These are phyloP conservation scores for Iris macrosiphon DNA, from an alignment of 106 monocot species.

Conservation along the genomic window DNA sequence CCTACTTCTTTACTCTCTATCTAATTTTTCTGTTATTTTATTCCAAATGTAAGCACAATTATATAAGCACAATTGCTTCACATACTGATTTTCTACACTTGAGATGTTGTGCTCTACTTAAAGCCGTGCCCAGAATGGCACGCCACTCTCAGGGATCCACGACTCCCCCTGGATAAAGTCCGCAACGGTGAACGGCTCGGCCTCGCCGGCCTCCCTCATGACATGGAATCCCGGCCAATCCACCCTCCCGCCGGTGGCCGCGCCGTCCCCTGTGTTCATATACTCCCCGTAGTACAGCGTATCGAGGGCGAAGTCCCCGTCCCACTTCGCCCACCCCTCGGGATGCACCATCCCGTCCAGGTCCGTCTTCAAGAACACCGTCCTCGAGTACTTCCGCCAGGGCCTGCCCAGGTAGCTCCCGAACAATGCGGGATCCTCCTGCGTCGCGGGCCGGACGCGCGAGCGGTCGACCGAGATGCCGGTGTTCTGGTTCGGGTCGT, in stretches of 20 bases:
- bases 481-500: slow-evolving; percentile 4
- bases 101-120: too few relatives aligned
- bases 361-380: slow-evolving; percentile 4
- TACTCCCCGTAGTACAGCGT: slow-evolving; percentile 20
- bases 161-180: slow-evolving; percentile 9
- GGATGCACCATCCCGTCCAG: slow-evolving; percentile 9
- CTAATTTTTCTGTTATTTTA: too few relatives aligned
- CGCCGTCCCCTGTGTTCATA: slow-evolving; percentile 7
- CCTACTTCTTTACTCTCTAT: too few relatives aligned
- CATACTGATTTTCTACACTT: too few relatives aligned
- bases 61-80: too few relatives aligned
- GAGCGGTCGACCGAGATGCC: slow-evolving; percentile 12
- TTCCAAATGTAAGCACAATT: too few relatives aligned
- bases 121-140: slow-evolving; percentile 7
- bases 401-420: slow-evolving; percentile 24
- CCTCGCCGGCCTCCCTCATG: not conserved
- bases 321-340: slow-evolving; percentile 7
- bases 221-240: slow-evolving; percentile 6
- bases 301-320: slow-evolving; percentile 5
- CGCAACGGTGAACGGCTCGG: slow-evolving; percentile 9
- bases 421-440: not conserved
- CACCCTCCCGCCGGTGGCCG: not conserved
- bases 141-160: slow-evolving; percentile 12
- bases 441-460: not conserved
- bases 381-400: slow-evolving; percentile 13